phyloP scores from a whole-genome alignment of 805 yeast genomes.

The Kluyveromyces siamensis region DNA sequence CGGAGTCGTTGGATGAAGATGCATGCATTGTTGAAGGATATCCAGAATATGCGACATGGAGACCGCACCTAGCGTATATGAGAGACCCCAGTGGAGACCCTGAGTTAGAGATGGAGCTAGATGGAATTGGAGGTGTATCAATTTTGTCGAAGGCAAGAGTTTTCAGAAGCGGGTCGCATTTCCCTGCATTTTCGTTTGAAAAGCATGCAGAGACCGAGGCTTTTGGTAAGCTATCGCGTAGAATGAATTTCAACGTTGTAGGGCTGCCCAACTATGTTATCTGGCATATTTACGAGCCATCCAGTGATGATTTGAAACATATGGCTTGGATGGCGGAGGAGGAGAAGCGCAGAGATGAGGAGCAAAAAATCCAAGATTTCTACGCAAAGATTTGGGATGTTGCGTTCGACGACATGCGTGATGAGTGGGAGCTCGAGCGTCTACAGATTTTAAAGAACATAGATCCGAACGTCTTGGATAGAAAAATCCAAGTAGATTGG shows the following conservation, averaged over 20 bases:
- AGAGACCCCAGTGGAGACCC: conserved; percentile 94
- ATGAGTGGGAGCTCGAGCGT: conserved; percentile 66
- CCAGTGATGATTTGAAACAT: conserved; percentile 78
- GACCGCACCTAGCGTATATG: conserved; percentile 91
- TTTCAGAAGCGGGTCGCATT: conserved; percentile 81
- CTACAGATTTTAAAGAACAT: conserved; percentile 66
- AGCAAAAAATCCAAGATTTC: conserved; percentile 51
- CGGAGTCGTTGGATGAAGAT: conserved; percentile 75
- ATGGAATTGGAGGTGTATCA: conserved; percentile 97
- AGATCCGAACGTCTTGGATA: conserved; percentile 40
- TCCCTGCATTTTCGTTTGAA: conserved; percentile 93
- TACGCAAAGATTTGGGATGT: conserved; percentile 66
- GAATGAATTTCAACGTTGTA: conserved; percentile 78
- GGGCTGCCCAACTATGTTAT: conserved; percentile 93
- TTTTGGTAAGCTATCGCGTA: conserved; percentile 79
- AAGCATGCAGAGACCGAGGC: conserved; percentile 98
- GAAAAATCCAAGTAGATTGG: conserved; percentile 59
- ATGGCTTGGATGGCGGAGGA: conserved; percentile 88
- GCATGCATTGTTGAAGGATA: conserved; percentile 97
- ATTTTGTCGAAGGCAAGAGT: conserved; percentile 81
- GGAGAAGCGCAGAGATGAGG: conserved; percentile 56
- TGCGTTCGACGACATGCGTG: conserved; percentile 70
- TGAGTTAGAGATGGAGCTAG: conserved; percentile 84
- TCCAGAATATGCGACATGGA: conserved; percentile 96
- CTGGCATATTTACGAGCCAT: conserved; percentile 96